These are phyloP conservation scores for Xanthoconium stramineum DNA, from an alignment of 768 basidiomycete species.

Conservation along the genomic window DNA sequence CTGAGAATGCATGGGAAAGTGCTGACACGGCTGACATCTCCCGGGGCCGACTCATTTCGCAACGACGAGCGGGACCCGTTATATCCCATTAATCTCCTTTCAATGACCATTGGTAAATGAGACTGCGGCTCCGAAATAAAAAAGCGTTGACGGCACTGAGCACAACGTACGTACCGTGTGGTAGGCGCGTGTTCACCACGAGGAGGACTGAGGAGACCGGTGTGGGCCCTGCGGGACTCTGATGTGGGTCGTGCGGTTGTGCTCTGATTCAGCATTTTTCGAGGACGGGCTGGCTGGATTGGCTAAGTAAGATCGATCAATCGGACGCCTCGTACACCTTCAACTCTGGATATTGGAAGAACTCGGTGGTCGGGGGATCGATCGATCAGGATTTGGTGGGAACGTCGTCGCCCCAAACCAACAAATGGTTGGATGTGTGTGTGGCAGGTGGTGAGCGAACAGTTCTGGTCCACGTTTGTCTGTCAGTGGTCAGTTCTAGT, in stretches of 20 bases:
- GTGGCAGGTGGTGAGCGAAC: neutral
- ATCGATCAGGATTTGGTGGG: neutral
- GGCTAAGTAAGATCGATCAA: neutral
- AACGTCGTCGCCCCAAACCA: neutral
- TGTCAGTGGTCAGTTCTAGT: neutral
- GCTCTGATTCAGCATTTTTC: neutral
- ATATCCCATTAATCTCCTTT: neutral
- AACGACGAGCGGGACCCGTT: neutral
- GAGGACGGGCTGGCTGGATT: neutral
- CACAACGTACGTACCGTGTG: constrained; percentile 13
- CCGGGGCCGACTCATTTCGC: constrained; percentile 20
- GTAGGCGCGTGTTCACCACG: constrained; percentile 17
- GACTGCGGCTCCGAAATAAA: constrained; percentile 19
- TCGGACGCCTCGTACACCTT: neutral
- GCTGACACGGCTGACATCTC: constrained; percentile 1
- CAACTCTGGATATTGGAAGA: neutral
- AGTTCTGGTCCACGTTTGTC: neutral
- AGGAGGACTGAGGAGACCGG: neutral
- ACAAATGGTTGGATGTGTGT: no score
- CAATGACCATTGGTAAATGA: constrained; percentile 4
- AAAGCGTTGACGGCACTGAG: neutral
- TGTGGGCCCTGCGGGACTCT: neutral
- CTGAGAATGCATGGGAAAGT: constrained; percentile 1
- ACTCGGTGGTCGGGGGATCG: neutral
- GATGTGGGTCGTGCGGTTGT: neutral